Conservation (phyloP, 495 filamentous ascomycete genomes). For the Penicillium atrosanguineum region DNA sequence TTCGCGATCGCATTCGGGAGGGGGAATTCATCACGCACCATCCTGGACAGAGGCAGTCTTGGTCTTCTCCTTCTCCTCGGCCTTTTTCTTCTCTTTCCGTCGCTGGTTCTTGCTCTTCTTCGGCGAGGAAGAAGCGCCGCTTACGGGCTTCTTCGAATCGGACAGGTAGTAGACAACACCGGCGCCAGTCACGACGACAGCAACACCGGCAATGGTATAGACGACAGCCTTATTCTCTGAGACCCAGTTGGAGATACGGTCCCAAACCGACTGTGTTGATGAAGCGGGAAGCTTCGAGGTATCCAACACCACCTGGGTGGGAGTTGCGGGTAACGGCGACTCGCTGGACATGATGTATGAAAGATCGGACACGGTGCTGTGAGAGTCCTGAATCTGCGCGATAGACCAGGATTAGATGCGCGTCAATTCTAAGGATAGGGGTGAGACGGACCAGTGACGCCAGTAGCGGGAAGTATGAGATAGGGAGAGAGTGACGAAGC, state of each 20-base stretch:
- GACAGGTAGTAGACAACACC: constrained; percentile 88
- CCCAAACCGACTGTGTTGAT: constrained; percentile 72
- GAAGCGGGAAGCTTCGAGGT: constrained; percentile 49
- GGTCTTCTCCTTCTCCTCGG: constrained; percentile 66
- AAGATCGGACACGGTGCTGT: constrained; percentile 23
- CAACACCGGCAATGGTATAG: constrained; percentile 92
- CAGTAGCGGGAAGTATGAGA: constrained; percentile 25
- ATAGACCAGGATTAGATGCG: background rate
- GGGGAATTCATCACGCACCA: constrained; percentile 27
- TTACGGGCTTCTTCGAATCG: constrained; percentile 35
- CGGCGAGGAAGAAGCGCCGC: constrained; percentile 25
- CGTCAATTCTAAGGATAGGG: background rate
- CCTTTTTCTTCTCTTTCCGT: constrained; percentile 61
- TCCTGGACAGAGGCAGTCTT: constrained; percentile 45
- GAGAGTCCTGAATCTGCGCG: constrained; percentile 18
- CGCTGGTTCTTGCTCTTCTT: constrained; percentile 65
- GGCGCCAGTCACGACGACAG: constrained; percentile 83
- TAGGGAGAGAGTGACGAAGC: constrained; percentile 35
- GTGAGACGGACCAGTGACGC: constrained; percentile 21
- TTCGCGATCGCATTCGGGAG: constrained; percentile 4
- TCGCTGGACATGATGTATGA: constrained; percentile 42
- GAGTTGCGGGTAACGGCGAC: constrained; percentile 35
- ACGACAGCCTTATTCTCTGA: constrained; percentile 93
- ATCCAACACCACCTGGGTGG: constrained; percentile 46
- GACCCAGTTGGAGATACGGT: constrained; percentile 85